Evolutionary conservation across 768 basidiomycete genomes (phyloP).

Genomic region (Termitomyces heimii): DNA sequence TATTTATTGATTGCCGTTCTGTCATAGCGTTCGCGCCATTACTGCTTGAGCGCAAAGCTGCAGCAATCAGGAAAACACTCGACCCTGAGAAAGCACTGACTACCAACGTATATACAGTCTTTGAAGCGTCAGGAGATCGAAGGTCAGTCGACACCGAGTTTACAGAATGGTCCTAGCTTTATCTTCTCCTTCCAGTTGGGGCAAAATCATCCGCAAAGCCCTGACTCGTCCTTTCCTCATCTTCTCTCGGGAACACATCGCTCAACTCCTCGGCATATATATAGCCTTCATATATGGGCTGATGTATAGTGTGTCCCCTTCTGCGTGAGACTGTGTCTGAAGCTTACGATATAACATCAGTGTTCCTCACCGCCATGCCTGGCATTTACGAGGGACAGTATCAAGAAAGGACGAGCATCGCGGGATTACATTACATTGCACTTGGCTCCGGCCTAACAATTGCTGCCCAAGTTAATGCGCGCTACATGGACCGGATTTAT

Average conservation of each 20-base stretch:
- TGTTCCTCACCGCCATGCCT: conserved; percentile 63
- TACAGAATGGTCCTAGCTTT: neutral
- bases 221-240: conserved; percentile 65
- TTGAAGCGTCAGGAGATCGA: conserved; percentile 33
- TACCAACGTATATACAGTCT: conserved; percentile 41
- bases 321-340: neutral
- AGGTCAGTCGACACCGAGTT: conserved; percentile 27
- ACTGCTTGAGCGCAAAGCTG: conserved; percentile 46
- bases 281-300: conserved; percentile 66
- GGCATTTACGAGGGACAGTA: conserved; percentile 52
- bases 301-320: conserved; percentile 42
- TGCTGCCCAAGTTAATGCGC: conserved; percentile 50
- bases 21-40: conserved; percentile 37
- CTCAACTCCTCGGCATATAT: conserved; percentile 62
- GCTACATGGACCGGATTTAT: conserved; percentile 51
- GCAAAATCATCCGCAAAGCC: conserved; percentile 42
- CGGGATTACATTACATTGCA: conserved; percentile 66
- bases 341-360: conserved; percentile 24
- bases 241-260: conserved; percentile 55
- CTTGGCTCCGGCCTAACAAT: conserved; percentile 56
- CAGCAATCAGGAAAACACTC: conserved; percentile 33
- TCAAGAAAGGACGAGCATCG: conserved; percentile 46
- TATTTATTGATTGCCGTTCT: neutral
- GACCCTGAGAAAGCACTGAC: conserved; percentile 39
- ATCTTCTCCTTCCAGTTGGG: conserved; percentile 38